Evolutionary conservation across 768 basidiomycete species (phyloP).

Genomic region (Tulasnella sp.): DNA sequence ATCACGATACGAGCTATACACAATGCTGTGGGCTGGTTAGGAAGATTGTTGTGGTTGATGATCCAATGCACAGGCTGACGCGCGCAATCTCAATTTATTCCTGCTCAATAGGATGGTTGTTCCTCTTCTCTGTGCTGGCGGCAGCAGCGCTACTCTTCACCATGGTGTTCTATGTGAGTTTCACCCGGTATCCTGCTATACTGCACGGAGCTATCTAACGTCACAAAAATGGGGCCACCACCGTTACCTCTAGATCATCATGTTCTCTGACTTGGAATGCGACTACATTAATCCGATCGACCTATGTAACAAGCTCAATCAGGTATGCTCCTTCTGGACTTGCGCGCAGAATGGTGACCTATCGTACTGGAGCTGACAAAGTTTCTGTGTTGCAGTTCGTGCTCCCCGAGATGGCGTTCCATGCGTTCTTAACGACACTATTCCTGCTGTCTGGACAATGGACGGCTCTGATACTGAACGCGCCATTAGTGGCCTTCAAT

Average conservation of each 20-base stretch:
- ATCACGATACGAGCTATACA: too few relatives aligned
- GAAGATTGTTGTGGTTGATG: too few relatives aligned
- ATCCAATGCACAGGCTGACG: too few relatives aligned
- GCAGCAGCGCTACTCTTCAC: conserved; percentile 93
- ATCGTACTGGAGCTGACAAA: neutral
- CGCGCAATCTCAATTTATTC: too few relatives aligned
- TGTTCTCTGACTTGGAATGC: conserved; percentile 99
- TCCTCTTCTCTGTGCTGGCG: conserved; percentile 91
- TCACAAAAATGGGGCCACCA: neutral
- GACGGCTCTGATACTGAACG: conserved; percentile 83
- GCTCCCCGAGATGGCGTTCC: conserved; percentile 89
- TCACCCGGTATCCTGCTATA: neutral
- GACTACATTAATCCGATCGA: conserved; percentile 99
- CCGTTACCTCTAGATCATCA: conserved; percentile 84
- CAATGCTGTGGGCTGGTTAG: too few relatives aligned
- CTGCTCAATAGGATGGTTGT: conserved; percentile 68
- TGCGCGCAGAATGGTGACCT: neutral
- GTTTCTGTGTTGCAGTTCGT: conserved; percentile 56
- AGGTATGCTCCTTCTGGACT: conserved; percentile 38
- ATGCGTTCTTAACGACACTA: conserved; percentile 78
- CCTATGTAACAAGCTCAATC: conserved; percentile 97
- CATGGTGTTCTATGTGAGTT: conserved; percentile 97
- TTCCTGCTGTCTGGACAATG: conserved; percentile 97
- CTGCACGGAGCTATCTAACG: neutral
- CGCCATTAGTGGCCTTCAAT: conserved; percentile 78